Evolutionary conservation across 2,329 filamentous ascomycete species (phyloP), one percentile per base, ranked within the genome.

Genomic region (Colletotrichum plurivorum): DNA sequence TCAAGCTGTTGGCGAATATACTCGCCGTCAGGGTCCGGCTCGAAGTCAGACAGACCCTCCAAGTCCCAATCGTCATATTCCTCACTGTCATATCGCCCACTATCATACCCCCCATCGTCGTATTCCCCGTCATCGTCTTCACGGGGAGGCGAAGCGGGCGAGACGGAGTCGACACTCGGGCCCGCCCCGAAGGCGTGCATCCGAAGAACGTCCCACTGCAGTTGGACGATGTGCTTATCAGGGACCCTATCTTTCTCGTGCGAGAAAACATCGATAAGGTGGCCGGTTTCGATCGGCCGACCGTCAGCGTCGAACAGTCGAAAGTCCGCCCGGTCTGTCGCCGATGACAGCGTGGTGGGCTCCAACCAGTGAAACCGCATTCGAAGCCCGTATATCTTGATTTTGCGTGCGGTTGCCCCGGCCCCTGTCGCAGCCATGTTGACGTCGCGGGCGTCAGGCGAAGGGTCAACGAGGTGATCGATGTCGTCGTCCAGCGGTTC

Each of bases 21-120:
- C n/a, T n/a, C n/a, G n/a, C n/a, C 4, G 4, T 4, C 22, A 4
- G 22, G 22, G 2, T 4, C 2, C 2, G 4, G 22, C 22, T 4
- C 22, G 2, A 2, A 2, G 4, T 22, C 22, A 2, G 22, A 22
- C 22, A 22, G 4, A 22, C 22, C 2, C 2, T 22, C 22, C 22
- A 4, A 4, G 22, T 22, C 22, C n/a, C n/a, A n/a, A n/a, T n/a
- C 22, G 4, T 4, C 2, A 4, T 4, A 4, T 22, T 4, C 22
- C 4, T 4, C 22, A 2, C 2, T 4, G 22, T 2, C 22, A 4
- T 4, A 22, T 22, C 22, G 22, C 22, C 2, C 4, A 22, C 22
- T 2, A 22, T 4, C 22, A 22, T 2, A 22, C 22, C 4, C 22
- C 2, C 2, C 2, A 22, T 4, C 2, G 22, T 22, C 22, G 4